phyloP scores from a whole-genome alignment of 2,329 filamentous ascomycete genomes.

The Geosmithia flava region DNA sequence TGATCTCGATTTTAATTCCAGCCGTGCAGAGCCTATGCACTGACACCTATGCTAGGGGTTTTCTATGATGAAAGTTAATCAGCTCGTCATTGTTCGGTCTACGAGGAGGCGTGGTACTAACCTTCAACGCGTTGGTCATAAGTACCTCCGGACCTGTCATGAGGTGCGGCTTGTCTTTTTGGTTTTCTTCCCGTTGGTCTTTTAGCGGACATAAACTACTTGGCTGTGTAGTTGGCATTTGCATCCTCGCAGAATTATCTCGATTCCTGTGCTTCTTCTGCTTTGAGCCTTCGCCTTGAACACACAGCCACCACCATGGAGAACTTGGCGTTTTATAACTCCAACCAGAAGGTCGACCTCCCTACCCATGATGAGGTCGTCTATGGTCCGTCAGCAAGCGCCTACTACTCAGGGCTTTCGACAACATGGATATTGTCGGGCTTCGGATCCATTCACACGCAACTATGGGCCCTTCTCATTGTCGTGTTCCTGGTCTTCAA shows the following conservation, averaged over 20 bases:
- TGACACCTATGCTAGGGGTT: background rate
- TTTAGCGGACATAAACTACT: background rate
- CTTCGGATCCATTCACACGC: background rate
- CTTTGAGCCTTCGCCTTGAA: background rate
- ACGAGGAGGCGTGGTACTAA: background rate
- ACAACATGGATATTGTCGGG: background rate
- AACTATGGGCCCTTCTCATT: background rate
- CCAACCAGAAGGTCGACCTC: background rate
- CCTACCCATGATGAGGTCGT: background rate
- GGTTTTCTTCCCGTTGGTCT: background rate
- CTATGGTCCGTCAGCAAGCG: background rate
- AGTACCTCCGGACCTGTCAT: background rate
- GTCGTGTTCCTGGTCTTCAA: background rate
- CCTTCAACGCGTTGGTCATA: background rate
- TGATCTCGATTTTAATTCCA: background rate
- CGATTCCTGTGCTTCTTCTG: background rate
- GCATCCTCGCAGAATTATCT: background rate
- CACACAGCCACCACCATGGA: background rate
- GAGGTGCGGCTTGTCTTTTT: background rate
- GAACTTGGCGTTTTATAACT: background rate
- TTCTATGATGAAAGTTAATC: background rate
- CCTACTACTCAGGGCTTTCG: background rate
- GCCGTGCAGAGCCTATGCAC: background rate
- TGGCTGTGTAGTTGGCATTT: background rate
- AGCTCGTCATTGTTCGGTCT: background rate